Evolutionary conservation across 306 rosid species (phyloP).

Genomic region (Castanospermum australe): DNA sequence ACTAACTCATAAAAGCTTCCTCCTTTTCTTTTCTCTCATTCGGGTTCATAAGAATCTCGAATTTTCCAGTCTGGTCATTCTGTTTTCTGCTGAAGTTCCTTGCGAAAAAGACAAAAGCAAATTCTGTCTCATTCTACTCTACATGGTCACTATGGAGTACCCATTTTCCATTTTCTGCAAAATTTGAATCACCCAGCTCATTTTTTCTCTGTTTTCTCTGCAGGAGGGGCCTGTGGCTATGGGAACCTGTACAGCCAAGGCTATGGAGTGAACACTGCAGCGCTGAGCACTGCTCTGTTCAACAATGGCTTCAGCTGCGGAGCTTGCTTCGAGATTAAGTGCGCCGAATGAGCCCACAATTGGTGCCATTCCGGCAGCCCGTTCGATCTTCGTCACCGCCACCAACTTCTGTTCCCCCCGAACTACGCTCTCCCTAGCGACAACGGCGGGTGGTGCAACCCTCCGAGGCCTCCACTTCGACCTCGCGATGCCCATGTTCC

Average conservation of each 20-base stretch:
- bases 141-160: not conserved
- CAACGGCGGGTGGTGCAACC: constrained; percentile 76
- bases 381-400: constrained; percentile 71
- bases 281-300: constrained; percentile 80
- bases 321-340: constrained; percentile 78
- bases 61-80: too few relatives aligned
- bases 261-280: constrained; percentile 83
- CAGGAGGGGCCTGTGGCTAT: constrained; percentile 92
- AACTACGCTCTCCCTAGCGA: constrained; percentile 69
- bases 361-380: constrained; percentile 87
- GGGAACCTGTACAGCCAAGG: constrained; percentile 86
- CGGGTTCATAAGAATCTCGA: not conserved
- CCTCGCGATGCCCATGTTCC: constrained; percentile 69
- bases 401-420: constrained; percentile 84
- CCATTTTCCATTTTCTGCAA: not conserved
- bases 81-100: not conserved
- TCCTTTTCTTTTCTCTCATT: not conserved
- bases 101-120: too few relatives aligned
- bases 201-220: not conserved
- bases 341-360: constrained; percentile 50
- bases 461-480: constrained; percentile 61
- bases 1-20: too few relatives aligned
- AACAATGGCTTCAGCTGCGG: constrained; percentile 82
- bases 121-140: not conserved
- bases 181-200: not conserved